These are phyloP conservation scores for Xylogone sp. DNA, from an alignment of 2,329 filamentous ascomycete species.

Conservation along the genomic window DNA sequence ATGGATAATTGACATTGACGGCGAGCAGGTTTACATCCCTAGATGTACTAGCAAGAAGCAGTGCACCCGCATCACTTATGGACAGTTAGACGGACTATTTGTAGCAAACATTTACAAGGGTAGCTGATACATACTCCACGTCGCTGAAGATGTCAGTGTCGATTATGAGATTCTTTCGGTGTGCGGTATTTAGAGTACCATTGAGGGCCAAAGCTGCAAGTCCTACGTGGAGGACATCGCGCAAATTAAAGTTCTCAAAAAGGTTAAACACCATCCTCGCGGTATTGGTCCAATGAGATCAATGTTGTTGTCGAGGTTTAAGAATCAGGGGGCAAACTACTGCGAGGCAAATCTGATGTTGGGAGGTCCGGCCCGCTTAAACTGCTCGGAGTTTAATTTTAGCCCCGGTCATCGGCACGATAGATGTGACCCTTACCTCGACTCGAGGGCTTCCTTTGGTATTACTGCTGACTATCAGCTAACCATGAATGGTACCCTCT, in stretches of 20 bases:
- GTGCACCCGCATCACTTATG: constrained; percentile 35
- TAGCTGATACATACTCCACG: constrained; percentile 34
- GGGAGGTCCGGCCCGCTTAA: too few relatives aligned
- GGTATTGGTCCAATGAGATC: not conserved
- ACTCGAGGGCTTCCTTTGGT: too few relatives aligned
- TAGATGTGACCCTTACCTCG: too few relatives aligned
- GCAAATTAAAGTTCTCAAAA: not conserved
- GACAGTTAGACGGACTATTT: not conserved
- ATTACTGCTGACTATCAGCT: too few relatives aligned
- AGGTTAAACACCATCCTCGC: not conserved
- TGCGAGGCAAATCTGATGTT: too few relatives aligned
- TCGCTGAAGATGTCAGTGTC: constrained; percentile 45
- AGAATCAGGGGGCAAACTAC: too few relatives aligned
- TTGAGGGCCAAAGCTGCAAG: not conserved
- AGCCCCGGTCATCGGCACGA: too few relatives aligned
- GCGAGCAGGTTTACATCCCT: constrained; percentile 33
- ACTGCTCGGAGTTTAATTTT: too few relatives aligned
- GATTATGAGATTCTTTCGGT: constrained; percentile 36
- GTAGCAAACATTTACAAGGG: too few relatives aligned
- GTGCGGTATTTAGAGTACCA: not conserved
- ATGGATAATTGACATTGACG: constrained; percentile 39
- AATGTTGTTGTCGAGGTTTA: too few relatives aligned
- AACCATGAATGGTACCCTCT: too few relatives aligned
- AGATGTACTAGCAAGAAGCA: constrained; percentile 38
- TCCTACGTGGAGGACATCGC: not conserved